phyloP scores from a whole-genome alignment of 192 early-diverging fungal genomes.

The Backusella liffmaniae region DNA sequence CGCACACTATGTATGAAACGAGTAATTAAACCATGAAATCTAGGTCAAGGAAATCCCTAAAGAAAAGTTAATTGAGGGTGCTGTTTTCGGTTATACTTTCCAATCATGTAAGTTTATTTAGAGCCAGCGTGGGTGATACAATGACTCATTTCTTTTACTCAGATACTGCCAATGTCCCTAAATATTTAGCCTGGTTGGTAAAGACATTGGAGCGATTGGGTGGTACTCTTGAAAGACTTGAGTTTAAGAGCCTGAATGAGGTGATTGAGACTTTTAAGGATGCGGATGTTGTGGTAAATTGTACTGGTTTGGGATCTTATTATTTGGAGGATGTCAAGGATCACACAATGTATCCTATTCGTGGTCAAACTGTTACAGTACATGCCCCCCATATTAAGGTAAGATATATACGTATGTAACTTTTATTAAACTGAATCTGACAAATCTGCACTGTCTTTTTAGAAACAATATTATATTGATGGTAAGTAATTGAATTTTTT shows the following conservation, averaged over 20 bases:
- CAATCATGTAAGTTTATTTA: slow-evolving; percentile 22
- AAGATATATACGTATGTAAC: slow-evolving; percentile 37
- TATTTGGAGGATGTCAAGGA: slow-evolving; percentile 77
- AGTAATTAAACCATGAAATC: background rate
- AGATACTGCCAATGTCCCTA: slow-evolving; percentile 65
- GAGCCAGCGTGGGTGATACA: background rate
- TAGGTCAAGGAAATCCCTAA: slow-evolving; percentile 18
- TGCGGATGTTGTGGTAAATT: slow-evolving; percentile 66
- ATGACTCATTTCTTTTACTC: background rate
- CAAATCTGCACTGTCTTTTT: background rate
- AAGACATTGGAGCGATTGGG: slow-evolving; percentile 53
- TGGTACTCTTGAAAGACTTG: slow-evolving; percentile 43
- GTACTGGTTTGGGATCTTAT: slow-evolving; percentile 71
- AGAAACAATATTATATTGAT: slow-evolving; percentile 14
- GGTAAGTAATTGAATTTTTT: background rate
- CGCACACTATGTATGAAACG: background rate
- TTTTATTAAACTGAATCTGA: background rate
- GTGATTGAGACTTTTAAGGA: slow-evolving; percentile 41
- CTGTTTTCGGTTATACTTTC: slow-evolving; percentile 26
- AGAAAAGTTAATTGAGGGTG: slow-evolving; percentile 12
- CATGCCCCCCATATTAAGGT: slow-evolving; percentile 69
- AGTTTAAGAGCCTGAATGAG: slow-evolving; percentile 48
- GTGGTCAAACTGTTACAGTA: slow-evolving; percentile 83
- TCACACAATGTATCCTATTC: slow-evolving; percentile 60
- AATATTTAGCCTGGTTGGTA: slow-evolving; percentile 67